Evolutionary conservation across 73 alveolate genomes (phyloP).

Genomic region (Uronychia binucleata): DNA sequence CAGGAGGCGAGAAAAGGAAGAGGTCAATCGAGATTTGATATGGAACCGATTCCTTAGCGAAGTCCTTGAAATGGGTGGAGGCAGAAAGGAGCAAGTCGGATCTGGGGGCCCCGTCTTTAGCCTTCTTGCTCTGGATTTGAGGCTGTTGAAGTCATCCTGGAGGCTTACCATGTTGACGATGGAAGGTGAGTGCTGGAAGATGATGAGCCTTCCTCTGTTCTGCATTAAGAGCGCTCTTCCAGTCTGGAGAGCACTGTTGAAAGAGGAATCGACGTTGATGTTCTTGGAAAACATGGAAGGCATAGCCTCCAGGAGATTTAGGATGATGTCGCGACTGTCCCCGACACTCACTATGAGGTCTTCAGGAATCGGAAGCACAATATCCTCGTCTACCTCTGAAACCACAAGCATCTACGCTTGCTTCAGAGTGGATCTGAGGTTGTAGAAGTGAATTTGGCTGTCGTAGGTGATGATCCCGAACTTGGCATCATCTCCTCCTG

Average conservation of each 20-base stretch:
- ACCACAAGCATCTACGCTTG: conserved; percentile 82
- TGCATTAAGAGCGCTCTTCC: conserved; percentile 38
- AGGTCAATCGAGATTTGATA: conserved; percentile 87
- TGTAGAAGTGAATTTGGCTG: conserved; percentile 84
- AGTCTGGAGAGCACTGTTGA: conserved; percentile 63
- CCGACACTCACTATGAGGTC: conserved; percentile 80
- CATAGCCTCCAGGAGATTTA: conserved; percentile 58
- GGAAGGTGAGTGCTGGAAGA: conserved; percentile 54
- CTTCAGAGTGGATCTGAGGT: conserved; percentile 72
- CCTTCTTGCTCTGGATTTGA: conserved; percentile 42
- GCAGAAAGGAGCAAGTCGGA: conserved; percentile 36
- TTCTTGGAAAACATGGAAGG: conserved; percentile 61
- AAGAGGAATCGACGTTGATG: conserved; percentile 41
- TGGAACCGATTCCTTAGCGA: conserved; percentile 81
- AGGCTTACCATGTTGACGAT: conserved; percentile 20
- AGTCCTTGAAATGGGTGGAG: conserved; percentile 38
- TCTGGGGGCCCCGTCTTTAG: conserved; percentile 50
- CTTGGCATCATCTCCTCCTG: conserved; percentile 79
- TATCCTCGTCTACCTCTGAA: conserved; percentile 77
- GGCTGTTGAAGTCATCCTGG: conserved; percentile 33
- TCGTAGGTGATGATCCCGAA: conserved; percentile 90
- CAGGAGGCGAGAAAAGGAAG: conserved; percentile 68
- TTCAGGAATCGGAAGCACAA: conserved; percentile 84
- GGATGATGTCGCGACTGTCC: conserved; percentile 82
- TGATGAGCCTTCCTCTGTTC: conserved; percentile 76